Evolutionary conservation across 345 rosid genomes (phyloP), one percentile per base, ranked within the genome.

Genomic region (Citrus maxima): DNA sequence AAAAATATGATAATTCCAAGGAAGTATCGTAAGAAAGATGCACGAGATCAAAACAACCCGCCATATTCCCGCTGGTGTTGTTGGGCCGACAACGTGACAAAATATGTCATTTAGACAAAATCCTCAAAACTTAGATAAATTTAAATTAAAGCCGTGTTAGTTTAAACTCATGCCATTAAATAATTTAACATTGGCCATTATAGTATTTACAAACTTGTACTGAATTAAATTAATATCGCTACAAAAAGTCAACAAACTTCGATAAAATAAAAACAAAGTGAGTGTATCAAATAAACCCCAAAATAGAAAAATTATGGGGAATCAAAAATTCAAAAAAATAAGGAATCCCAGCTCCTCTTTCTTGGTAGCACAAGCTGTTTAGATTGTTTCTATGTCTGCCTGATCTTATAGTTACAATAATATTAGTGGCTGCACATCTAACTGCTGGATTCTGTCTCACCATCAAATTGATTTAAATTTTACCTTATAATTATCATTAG

Each of bases 61-160:
- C 84, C 86, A 79, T 88, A 86, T 88, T 86, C 88, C 82, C 88
- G 88, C 72, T 80, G 86, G n/a, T n/a, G 69, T 79, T 86, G 88
- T 79, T 77, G 49, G 85, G 84, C 87, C 75, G 86, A 88, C 87
- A 82, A 61, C 75, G 67, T 73, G 88, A 86, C 90, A 84, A 74
- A 77, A 63, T 69, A 67, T 88, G 87, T 80, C 79, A 79, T 71
- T 76, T 18, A 70, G 65, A 76, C 80, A 77, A 75, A 65, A 59
- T 67, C 76, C 19, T 75, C 72, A 60, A 32, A 34, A 25, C 76
- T 72, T 22, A 67, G 18, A 18, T 16, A 32, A 64, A 64, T 28
- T 64, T 16, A 32, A 64, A 1, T 28, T 64, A 77, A 73, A 14
- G 46, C 25, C 10, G 21, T 6, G 32, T 79, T 75, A 69, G 73